Evolutionary conservation across 768 basidiomycete species (phyloP), one percentile per base, ranked within the genome.

Genomic region (Cyathus striatus): DNA sequence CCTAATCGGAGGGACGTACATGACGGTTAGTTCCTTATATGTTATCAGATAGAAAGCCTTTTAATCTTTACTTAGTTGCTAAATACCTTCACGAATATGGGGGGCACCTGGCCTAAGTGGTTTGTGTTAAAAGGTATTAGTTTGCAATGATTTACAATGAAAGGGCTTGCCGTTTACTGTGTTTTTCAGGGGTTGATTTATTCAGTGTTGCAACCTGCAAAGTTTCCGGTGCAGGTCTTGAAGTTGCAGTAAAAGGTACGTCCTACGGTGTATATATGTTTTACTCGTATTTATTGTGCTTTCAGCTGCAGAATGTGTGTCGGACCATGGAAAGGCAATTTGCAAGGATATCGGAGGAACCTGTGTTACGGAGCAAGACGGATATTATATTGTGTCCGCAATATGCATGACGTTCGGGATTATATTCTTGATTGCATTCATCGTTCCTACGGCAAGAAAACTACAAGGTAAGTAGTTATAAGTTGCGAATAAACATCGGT

Each of bases 51-150:
- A 35, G 16, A 43, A 35, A 27, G 38, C 21, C 13, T 10, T 24
- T 46, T n/a, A n/a, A n/a, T n/a, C n/a, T n/a, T 10, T 17, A 16
- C 35, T 9, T 53, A 97, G 91, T 70, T 99, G 10, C 65, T 99
- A 33, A 97, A 97, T 61, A 99, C 96, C 13, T 91, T 96, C 53
- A 80, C 86, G 14, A 99, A 99, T 60, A 78, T 99, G 52, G 96
- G 96, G 33, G 96, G 96, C 17, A 99, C 96, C 3, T 98, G 96
- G 95, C 96, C 96, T 5, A 84, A 87, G 53, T 96, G 82, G 68
- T 94, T 97, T 54, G 84, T 99, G 30, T 73, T 99, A n/a, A 91
- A 92, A 69, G 92, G 89, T 76, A n/a, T n/a, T 44, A 20, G 53
- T 42, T n/a, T n/a, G n/a, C n/a, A n/a, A n/a, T n/a, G n/a, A n/a